phyloP scores from a whole-genome alignment of 2,329 filamentous ascomycete genomes.

The Colletotrichum graminicola region DNA sequence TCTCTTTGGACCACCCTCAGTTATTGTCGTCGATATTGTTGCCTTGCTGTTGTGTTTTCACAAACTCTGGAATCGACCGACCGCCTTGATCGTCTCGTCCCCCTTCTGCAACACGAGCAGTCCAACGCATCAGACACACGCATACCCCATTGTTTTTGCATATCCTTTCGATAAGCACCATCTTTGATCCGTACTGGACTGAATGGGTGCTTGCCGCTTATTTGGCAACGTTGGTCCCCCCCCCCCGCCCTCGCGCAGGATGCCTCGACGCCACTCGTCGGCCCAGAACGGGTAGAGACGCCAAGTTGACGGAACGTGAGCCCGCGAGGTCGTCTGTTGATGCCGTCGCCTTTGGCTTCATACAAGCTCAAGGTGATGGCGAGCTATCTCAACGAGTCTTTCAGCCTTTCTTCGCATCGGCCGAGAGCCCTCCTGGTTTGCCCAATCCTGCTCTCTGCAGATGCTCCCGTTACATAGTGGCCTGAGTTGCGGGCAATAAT shows the following conservation, averaged over 20 bases:
- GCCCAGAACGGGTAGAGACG: conserved; percentile 13
- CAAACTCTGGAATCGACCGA: conserved; percentile 18
- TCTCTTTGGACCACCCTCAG: conserved; percentile 25
- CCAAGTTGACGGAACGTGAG: conserved; percentile 23
- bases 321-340: conserved; percentile 21
- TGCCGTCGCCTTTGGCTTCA: conserved; percentile 4
- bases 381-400: neutral
- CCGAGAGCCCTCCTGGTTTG: conserved; percentile 19
- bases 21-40: neutral
- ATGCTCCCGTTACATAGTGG: conserved; percentile 15
- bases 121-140: neutral
- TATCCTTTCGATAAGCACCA: neutral
- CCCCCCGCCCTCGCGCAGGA: conserved; percentile 12
- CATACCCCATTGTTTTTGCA: neutral
- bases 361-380: neutral
- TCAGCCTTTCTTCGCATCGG: conserved; percentile 3
- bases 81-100: conserved; percentile 14
- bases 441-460: conserved; percentile 33
- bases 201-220: conserved; percentile 8
- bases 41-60: conserved; percentile 12
- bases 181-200: conserved; percentile 4
- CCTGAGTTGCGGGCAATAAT: conserved; percentile 30
- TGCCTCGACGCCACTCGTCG: conserved; percentile 20
- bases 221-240: conserved; percentile 14
- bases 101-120: conserved; percentile 16